Evolutionary conservation across 2,329 filamentous ascomycete species (phyloP), one percentile per base, ranked within the genome.

Genomic region (Anthostomella pinea): DNA sequence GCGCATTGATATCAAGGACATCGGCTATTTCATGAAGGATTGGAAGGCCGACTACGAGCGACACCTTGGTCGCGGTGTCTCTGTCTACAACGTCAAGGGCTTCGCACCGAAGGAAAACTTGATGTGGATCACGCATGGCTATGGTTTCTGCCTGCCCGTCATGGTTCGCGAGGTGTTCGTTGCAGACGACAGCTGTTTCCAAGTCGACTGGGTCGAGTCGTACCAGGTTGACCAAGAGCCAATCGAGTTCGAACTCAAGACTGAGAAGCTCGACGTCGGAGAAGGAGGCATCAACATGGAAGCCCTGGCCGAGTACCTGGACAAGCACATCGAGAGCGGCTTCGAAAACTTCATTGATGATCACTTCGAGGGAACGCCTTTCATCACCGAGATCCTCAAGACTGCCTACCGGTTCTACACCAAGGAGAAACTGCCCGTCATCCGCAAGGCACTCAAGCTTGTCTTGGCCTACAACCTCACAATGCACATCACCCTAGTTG

Each of bases 1-100:
- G 25, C 86, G 91, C 45, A 95, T 96, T 58, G 91, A 96, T 64
- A 97, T 97, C 73, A 96, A 95, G 76, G 91, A 97, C 57, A 95
- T 97, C 56, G 87, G 82, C 27, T 95, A 94, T 66, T 97, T 97
- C 73, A 93, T 96, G 87, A 96, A 96, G 73, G 91, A 96, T 65
- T 97, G 90, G 90, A 95, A 91, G 68, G 90, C 89, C 28, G 91
- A 97, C 63, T 95, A 93, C 56, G 89, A 95, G 68, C 84, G 89
- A 52, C 90, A 96, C 60, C 79, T 93, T 52, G 85, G 80, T 46
- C 80, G 87, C 39, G 87, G 87, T 37, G 88, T 96, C 60, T 94
- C 89, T 2, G 85, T 95, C 31, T 90, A 85, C 65, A 96, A 96
- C 59, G 93, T 96, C 69, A 95, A 95, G 71, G 90, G 90, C 33